phyloP scores from a whole-genome alignment of 1,284 basidiomycete species.

The Athelia sp. region DNA sequence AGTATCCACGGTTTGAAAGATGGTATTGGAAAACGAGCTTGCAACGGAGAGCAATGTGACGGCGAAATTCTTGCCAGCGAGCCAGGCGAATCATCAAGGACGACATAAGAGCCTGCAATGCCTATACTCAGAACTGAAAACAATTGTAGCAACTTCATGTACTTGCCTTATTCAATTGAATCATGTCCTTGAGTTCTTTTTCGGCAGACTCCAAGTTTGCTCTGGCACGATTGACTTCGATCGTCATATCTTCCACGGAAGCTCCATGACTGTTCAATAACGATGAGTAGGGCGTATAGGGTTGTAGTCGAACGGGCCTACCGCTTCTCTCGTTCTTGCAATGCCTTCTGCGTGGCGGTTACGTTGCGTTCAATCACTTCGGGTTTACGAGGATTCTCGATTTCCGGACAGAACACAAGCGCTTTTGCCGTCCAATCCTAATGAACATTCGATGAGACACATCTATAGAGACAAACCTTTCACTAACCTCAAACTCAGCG shows the following conservation, averaged over 20 bases:
- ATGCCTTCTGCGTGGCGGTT: conserved; percentile 57
- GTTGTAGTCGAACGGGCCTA: conserved; percentile 26
- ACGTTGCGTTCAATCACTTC: conserved; percentile 57
- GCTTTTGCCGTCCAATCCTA: conserved; percentile 69
- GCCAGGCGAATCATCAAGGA: conserved; percentile 63
- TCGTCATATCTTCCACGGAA: conserved; percentile 71
- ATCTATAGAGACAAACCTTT: neutral
- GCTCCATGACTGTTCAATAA: conserved; percentile 63
- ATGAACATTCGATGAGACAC: neutral
- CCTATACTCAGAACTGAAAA: neutral
- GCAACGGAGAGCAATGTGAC: conserved; percentile 82
- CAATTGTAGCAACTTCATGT: neutral
- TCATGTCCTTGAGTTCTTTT: conserved; percentile 58
- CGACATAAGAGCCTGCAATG: conserved; percentile 49
- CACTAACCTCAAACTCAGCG: conserved; percentile 51
- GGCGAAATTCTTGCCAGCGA: conserved; percentile 86
- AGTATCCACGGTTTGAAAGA: conserved; percentile 82
- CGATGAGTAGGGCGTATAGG: neutral
- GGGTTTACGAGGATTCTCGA: conserved; percentile 52
- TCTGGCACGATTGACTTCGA: conserved; percentile 61
- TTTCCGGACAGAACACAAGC: conserved; percentile 53
- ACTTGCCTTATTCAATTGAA: conserved; percentile 57
- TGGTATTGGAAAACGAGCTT: conserved; percentile 81
- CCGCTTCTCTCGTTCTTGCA: conserved; percentile 68
- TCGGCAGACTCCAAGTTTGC: conserved; percentile 52